Base-by-base conservation (phyloP, 164 flowering plant species). In the Liriodendron chinense region DNA sequence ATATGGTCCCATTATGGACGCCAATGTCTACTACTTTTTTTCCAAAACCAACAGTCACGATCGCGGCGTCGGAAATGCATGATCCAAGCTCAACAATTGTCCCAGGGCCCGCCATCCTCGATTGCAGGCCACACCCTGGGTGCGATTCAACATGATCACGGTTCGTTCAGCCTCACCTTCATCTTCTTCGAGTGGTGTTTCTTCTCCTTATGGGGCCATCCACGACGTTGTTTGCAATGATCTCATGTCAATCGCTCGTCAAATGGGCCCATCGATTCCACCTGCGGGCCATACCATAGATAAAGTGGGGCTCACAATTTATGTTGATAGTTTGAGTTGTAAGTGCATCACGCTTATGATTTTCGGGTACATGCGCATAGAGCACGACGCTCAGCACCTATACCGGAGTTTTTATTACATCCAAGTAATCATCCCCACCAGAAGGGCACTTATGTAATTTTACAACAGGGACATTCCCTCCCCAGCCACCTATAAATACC, bases 1-100 rank as follows among this genome's bases (percentile, higher is more conserved):
- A 77, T 96, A 85, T 63, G 99, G 99, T 1, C 25, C 98, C 0
- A 97, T 96, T 1, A 95, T 91, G 1, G 99, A 96, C 57, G 95
- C 99, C 12, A 96, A 96, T 75, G 97, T 34, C 43, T 34, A 34
- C 5, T 34, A 34, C 43, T 69, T 14, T 56, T 34, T 22, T 56
- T 72, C 20, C 53, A 82, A 79, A 28, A 53, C 80, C 34, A 79
- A 76, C 62, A 69, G 75, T 76, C 77, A n/a, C 22, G 25, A 34
- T 34, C 14, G 16, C 67, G 2, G 14, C 6, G 67, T 2, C 5
- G 7, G 16, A 14, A 25, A 10, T 90, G 78, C 47, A 34, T 34
- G 43, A 34, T 34, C 43, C 43, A 34, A 7, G 43, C 43, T 34
- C 77, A 77, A 65, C 80, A 83, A 22, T 78, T 68, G 0, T 80